Conservation (phyloP, 108 stramenopile species). For the Mediolabrus comicus region DNA sequence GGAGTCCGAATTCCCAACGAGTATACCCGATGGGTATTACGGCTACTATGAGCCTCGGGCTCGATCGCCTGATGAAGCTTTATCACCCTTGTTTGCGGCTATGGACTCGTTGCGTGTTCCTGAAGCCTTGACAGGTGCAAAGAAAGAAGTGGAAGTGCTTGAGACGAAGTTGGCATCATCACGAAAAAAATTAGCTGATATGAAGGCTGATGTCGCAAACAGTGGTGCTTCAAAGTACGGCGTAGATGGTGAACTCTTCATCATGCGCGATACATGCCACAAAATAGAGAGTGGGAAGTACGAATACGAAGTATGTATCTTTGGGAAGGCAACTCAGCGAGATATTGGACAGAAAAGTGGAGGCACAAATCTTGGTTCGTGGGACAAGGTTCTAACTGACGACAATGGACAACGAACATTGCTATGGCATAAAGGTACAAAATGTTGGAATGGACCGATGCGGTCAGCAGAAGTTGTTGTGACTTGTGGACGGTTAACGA, state of each 20-base stretch:
- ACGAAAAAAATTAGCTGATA: not conserved
- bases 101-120: conserved; percentile 17
- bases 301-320: conserved; percentile 78
- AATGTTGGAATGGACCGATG: conserved; percentile 85
- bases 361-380: conserved; percentile 65
- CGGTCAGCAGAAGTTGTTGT: conserved; percentile 69
- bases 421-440: conserved; percentile 65
- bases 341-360: conserved; percentile 42
- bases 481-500: conserved; percentile 71
- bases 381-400: conserved; percentile 37
- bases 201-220: conserved; percentile 4
- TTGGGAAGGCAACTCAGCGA: conserved; percentile 64
- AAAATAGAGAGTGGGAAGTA: conserved; percentile 67
- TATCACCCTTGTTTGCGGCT: conserved; percentile 33
- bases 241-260: conserved; percentile 61
- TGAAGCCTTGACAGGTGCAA: not conserved
- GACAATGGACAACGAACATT: conserved; percentile 50
- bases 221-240: conserved; percentile 50
- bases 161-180: conserved; percentile 45
- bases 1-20: conserved; percentile 29
- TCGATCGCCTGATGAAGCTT: conserved; percentile 42
- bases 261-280: conserved; percentile 62
- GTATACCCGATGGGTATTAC: conserved; percentile 63
- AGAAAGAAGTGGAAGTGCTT: conserved; percentile 32
- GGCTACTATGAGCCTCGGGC: conserved; percentile 46